A percentile compares a stretch with the other conserved stretches of the same genome.
These are phyloP conservation scores for Avicennia marina DNA, from an alignment of 257 asterid species.

Conservation along the genomic window DNA sequence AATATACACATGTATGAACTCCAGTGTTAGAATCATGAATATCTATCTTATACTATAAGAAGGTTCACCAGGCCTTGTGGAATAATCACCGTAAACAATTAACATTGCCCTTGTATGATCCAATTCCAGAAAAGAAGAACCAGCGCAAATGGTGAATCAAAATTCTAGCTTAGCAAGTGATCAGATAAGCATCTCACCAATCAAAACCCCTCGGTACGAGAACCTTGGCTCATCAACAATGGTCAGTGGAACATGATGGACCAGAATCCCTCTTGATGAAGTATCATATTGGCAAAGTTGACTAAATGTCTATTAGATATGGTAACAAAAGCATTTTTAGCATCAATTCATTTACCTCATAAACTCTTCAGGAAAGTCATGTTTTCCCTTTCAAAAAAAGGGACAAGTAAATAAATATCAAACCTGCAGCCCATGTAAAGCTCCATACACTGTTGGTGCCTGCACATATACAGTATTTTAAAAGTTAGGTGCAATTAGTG, in stretches of 20 bases:
- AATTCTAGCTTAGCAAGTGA: not conserved
- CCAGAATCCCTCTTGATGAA: slow-evolving; percentile 47
- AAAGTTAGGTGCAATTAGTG: not conserved
- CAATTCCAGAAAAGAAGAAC: not conserved
- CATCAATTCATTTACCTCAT: slow-evolving; percentile 1
- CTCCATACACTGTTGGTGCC: slow-evolving; percentile 94
- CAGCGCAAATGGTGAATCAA: not conserved
- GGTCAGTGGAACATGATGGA: slow-evolving; percentile 82
- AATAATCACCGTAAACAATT: not conserved
- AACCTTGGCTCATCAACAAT: slow-evolving; percentile 81
- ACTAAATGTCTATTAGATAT: slow-evolving; percentile 76
- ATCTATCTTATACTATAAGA: not conserved
- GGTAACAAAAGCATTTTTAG: slow-evolving; percentile 11
- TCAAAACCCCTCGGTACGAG: slow-evolving; percentile 83
- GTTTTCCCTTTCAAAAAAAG: not conserved
- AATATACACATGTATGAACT: not conserved
- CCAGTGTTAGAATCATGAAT: slow-evolving; percentile 10
- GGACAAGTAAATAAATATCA: not conserved
- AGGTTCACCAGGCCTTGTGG: not conserved
- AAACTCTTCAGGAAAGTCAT: not conserved
- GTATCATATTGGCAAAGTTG: slow-evolving; percentile 68
- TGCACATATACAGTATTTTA: slow-evolving; percentile 34
- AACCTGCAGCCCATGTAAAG: slow-evolving; percentile 91
- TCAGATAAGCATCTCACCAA: slow-evolving; percentile 48
- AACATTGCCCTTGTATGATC: not conserved